phyloP scores from a whole-genome alignment of 371 early-diverging fungal species.

The Saksenaea oblongispora region DNA sequence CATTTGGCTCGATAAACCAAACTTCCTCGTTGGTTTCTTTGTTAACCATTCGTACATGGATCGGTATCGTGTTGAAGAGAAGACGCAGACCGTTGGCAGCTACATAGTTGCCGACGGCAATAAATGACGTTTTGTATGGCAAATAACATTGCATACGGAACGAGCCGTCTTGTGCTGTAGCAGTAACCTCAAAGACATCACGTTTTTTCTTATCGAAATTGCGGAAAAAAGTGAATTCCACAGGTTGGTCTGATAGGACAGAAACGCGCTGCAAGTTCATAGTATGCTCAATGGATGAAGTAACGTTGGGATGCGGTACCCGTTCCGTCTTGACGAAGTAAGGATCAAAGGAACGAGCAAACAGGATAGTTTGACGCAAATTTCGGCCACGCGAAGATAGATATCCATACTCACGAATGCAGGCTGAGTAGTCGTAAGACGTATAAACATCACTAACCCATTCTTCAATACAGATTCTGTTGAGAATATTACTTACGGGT shows the following conservation, averaged over 20 bases:
- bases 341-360: conserved; percentile 68
- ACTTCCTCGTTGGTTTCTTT: conserved; percentile 49
- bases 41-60: conserved; percentile 48
- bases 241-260: conserved; percentile 32
- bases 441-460: conserved; percentile 70
- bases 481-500: conserved; percentile 56
- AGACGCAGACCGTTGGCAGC: conserved; percentile 57
- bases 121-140: conserved; percentile 67
- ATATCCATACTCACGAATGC: conserved; percentile 79
- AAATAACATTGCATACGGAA: conserved; percentile 50
- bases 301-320: conserved; percentile 30
- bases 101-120: conserved; percentile 68
- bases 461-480: not conserved
- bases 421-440: conserved; percentile 79
- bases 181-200: conserved; percentile 49
- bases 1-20: conserved; percentile 69
- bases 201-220: conserved; percentile 62
- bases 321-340: conserved; percentile 60
- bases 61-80: conserved; percentile 67
- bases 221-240: conserved; percentile 67
- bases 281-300: conserved; percentile 44
- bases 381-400: conserved; percentile 68
- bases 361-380: conserved; percentile 62
- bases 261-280: conserved; percentile 56
- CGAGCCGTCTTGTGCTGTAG: conserved; percentile 23